Conservation (phyloP, 2,329 filamentous ascomycete genomes). For the Fusarium phyllophilum region DNA sequence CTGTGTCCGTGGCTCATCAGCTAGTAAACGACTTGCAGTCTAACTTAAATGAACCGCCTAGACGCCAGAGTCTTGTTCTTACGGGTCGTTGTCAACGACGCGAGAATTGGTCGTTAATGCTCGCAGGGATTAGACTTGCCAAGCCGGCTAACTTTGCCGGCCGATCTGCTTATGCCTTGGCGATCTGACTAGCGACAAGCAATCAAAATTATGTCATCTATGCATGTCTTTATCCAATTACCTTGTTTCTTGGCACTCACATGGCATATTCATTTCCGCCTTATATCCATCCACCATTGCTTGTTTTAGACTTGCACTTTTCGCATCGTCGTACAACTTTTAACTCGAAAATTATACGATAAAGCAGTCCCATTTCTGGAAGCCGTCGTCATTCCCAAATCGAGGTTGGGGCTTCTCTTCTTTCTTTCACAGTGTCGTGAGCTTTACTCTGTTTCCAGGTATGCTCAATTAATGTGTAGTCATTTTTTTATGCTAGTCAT, state of each 20-base stretch:
- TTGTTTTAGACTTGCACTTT: background rate
- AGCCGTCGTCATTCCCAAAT: background rate
- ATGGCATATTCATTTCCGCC: background rate
- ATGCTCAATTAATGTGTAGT: background rate
- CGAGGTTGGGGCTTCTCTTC: background rate
- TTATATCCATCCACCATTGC: constrained; percentile 15
- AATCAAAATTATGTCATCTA: constrained; percentile 21
- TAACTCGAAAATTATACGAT: background rate
- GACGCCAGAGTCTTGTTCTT: background rate
- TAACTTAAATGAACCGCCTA: background rate
- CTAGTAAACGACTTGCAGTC: background rate
- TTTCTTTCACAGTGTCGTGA: background rate
- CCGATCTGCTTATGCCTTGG: constrained; percentile 37
- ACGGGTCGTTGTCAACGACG: constrained; percentile 15
- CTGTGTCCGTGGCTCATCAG: background rate
- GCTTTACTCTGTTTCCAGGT: background rate
- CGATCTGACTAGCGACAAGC: constrained; percentile 16
- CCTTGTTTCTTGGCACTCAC: constrained; percentile 5
- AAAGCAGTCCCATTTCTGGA: background rate
- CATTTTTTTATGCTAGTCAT: background rate
- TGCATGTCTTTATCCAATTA: constrained; percentile 20
- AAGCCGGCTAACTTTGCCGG: constrained; percentile 42
- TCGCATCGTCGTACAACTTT: background rate
- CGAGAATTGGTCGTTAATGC: constrained; percentile 7
- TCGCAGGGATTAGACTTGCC: constrained; percentile 23